phyloP scores from a whole-genome alignment of 2,329 filamentous ascomycete genomes.

The Calcarisporium arbuscula region DNA sequence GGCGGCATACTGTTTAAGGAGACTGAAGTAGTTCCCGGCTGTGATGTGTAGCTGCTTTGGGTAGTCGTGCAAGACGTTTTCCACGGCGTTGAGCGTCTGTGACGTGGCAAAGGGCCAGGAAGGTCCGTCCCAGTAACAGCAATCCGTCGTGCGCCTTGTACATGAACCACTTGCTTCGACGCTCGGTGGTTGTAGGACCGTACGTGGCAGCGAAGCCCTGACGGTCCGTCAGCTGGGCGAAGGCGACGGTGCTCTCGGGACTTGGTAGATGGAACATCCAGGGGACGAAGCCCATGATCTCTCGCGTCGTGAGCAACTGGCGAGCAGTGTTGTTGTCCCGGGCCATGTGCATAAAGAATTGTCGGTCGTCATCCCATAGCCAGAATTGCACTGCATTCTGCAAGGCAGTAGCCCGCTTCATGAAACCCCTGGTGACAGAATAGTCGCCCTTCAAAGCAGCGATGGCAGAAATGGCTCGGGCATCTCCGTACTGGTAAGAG shows the following conservation, averaged over 20 bases:
- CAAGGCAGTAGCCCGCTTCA: constrained; percentile 24
- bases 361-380: constrained; percentile 29
- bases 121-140: constrained; percentile 38
- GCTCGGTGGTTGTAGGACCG: constrained; percentile 36
- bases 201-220: constrained; percentile 28
- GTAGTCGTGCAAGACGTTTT: constrained; percentile 23
- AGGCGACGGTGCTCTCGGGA: constrained; percentile 15
- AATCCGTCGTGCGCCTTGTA: constrained; percentile 13
- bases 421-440: constrained; percentile 22
- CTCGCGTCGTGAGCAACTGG: constrained; percentile 26
- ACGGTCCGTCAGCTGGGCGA: constrained; percentile 13
- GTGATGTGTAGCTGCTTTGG: constrained; percentile 22
- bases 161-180: constrained; percentile 31
- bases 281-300: constrained; percentile 35
- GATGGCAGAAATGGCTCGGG: constrained; percentile 30
- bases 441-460: constrained; percentile 18
- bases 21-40: constrained; percentile 28
- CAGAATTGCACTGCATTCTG: constrained; percentile 25
- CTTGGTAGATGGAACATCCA: constrained; percentile 35
- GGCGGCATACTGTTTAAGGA: constrained; percentile 30
- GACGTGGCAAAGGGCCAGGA: constrained; percentile 39
- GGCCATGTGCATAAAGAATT: constrained; percentile 33
- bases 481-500: constrained; percentile 36
- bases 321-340: constrained; percentile 23
- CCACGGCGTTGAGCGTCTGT: constrained; percentile 33